phyloP scores from a whole-genome alignment of 2,329 filamentous ascomycete genomes.

The Saccharata proteae region DNA sequence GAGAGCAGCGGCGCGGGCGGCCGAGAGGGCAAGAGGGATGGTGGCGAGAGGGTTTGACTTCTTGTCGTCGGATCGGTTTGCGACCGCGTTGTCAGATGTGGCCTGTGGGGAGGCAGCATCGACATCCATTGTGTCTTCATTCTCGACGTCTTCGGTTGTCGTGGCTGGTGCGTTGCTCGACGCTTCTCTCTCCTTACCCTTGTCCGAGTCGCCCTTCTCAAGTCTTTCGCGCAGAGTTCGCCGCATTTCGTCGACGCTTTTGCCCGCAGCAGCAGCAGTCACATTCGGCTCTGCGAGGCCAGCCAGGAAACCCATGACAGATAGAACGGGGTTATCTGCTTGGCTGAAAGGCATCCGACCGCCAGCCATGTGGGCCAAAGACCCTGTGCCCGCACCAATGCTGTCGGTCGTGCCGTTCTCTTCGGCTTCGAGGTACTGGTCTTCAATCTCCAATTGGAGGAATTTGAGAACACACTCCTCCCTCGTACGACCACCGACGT shows the following conservation, averaged over 20 bases:
- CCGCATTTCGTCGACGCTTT: slow-evolving; percentile 77
- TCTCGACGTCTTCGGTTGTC: slow-evolving; percentile 38
- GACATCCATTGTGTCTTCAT: slow-evolving; percentile 49
- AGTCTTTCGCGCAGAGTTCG: slow-evolving; percentile 67
- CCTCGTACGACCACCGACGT: slow-evolving; percentile 79
- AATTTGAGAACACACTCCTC: slow-evolving; percentile 98
- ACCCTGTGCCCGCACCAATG: slow-evolving; percentile 3
- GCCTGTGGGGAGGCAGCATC: slow-evolving; percentile 41
- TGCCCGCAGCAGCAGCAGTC: slow-evolving; percentile 80
- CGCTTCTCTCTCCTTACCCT: slow-evolving; percentile 45
- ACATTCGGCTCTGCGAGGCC: slow-evolving; percentile 81
- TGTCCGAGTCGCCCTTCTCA: slow-evolving; percentile 44
- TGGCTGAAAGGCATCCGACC: slow-evolving; percentile 83
- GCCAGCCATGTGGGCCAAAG: slow-evolving; percentile 52
- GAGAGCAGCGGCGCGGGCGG: slow-evolving; percentile 73
- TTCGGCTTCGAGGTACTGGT: slow-evolving; percentile 85
- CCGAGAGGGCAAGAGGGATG: slow-evolving; percentile 74
- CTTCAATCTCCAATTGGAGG: slow-evolving; percentile 90
- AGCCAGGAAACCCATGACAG: slow-evolving; percentile 87
- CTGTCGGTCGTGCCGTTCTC: slow-evolving; percentile 14
- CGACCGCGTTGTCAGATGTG: slow-evolving; percentile 11
- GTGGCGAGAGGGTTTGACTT: slow-evolving; percentile 45
- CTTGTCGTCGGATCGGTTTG: slow-evolving; percentile 5
- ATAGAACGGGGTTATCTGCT: slow-evolving; percentile 92
- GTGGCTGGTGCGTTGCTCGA: slow-evolving; percentile 37